Percentiles rank a stretch among this genome's conserved stretches.
Evolutionary conservation across 371 early-diverging fungal species (phyloP).

Genomic region (Rhizopus delemar): DNA sequence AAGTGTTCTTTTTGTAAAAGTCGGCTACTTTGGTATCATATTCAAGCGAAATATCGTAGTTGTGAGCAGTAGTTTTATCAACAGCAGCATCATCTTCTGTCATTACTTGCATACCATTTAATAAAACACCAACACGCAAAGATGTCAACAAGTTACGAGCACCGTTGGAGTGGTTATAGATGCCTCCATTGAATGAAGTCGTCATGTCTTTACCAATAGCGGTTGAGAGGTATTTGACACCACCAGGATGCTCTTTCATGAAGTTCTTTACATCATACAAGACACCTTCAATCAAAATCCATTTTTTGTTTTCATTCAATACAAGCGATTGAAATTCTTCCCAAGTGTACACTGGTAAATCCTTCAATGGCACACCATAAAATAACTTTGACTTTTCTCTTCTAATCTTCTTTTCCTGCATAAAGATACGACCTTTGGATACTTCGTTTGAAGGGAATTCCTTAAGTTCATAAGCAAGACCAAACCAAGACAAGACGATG

Average conservation of each 20-base stretch:
- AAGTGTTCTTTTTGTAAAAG: too few species aligned
- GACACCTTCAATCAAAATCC: constrained; percentile 85
- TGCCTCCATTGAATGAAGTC: constrained; percentile 83
- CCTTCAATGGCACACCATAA: constrained; percentile 74
- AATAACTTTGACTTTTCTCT: constrained; percentile 59
- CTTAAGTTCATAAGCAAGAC: constrained; percentile 85
- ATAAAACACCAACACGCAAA: constrained; percentile 72
- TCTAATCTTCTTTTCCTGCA: constrained; percentile 81
- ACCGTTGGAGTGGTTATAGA: constrained; percentile 84
- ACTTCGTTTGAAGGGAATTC: constrained; percentile 90
- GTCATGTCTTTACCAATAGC: constrained; percentile 87
- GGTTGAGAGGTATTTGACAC: constrained; percentile 72
- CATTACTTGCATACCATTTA: constrained; percentile 58
- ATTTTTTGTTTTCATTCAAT: constrained; percentile 63
- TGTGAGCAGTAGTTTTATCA: constrained; percentile 4
- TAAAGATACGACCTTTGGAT: constrained; percentile 77
- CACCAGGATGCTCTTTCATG: constrained; percentile 91
- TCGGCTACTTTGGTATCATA: constrained; percentile 21
- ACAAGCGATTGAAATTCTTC: constrained; percentile 73
- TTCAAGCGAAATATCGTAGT: constrained; percentile 29
- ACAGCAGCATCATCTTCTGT: constrained; percentile 27
- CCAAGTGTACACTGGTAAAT: constrained; percentile 76
- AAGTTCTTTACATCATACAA: constrained; percentile 91
- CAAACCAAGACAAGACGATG: constrained; percentile 60
- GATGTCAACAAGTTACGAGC: constrained; percentile 78